phyloP scores from a whole-genome alignment of 179 eudicot species.

The Beta lomatogona region DNA sequence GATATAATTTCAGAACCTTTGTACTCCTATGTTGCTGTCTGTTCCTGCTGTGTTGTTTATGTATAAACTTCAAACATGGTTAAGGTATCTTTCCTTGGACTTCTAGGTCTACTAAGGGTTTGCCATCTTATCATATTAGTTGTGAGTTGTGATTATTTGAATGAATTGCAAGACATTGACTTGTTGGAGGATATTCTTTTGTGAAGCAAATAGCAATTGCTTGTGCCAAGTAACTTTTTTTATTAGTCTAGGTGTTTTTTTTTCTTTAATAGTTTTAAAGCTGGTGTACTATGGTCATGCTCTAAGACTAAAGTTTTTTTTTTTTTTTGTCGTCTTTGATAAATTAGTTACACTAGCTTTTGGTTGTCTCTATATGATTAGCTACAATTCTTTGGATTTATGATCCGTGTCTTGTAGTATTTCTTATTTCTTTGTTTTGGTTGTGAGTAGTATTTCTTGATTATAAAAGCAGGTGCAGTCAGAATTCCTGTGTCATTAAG shows the following conservation, averaged over 20 bases:
- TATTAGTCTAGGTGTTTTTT: neutral
- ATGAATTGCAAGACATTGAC: neutral
- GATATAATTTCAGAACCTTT: neutral
- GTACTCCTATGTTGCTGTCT: neutral
- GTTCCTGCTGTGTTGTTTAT: neutral
- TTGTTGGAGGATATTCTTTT: neutral
- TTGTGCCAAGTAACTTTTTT: neutral
- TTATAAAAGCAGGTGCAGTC: neutral
- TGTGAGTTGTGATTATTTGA: neutral
- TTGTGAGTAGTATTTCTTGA: neutral
- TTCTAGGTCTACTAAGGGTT: neutral
- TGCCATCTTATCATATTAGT: neutral
- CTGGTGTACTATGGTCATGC: neutral
- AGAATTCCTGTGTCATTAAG: neutral
- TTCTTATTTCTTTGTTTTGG: neutral
- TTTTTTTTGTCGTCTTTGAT: neutral
- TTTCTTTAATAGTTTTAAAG: neutral
- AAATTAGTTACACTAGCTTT: neutral
- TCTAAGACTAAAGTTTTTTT: neutral
- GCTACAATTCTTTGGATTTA: neutral
- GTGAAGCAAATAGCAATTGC: constrained; percentile 4
- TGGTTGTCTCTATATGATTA: neutral
- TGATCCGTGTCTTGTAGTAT: neutral
- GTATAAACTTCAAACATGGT: neutral
- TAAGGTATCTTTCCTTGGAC: neutral